Percentiles rank a stretch among this genome's conserved stretches.
These are phyloP conservation scores for Psilocybe azurescens DNA, from an alignment of 768 basidiomycete species.

Conservation along the genomic window DNA sequence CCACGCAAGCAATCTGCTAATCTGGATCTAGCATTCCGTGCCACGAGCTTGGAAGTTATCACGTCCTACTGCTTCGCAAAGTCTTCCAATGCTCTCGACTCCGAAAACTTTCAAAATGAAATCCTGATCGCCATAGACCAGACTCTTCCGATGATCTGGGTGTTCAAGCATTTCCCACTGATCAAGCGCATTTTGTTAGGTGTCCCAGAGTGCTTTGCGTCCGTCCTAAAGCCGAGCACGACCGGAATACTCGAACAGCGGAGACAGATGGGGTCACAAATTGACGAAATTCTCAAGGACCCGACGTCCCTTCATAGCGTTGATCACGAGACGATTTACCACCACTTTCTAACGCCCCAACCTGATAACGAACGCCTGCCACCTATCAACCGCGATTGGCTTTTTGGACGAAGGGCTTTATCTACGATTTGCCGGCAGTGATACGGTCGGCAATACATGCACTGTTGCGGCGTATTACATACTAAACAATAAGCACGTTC, in stretches of 20 bases:
- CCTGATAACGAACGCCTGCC: slow-evolving; percentile 35
- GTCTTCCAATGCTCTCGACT: slow-evolving; percentile 34
- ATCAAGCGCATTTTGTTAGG: slow-evolving; percentile 34
- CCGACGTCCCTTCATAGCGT: slow-evolving; percentile 32
- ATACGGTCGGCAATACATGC: slow-evolving; percentile 47
- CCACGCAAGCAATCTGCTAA: slow-evolving; percentile 31
- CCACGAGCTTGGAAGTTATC: slow-evolving; percentile 44
- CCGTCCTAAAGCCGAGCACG: slow-evolving; percentile 39
- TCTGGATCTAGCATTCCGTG: slow-evolving; percentile 44
- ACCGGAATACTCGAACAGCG: slow-evolving; percentile 39
- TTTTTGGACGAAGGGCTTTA: slow-evolving; percentile 41
- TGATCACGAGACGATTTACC: slow-evolving; percentile 44
- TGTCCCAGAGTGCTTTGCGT: slow-evolving; percentile 39
- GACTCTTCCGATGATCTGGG: slow-evolving; percentile 40
- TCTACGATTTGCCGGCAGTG: slow-evolving; percentile 47
- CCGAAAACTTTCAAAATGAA: slow-evolving; percentile 38
- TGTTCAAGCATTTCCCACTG: slow-evolving; percentile 42
- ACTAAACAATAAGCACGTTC: slow-evolving; percentile 34
- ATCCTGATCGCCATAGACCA: slow-evolving; percentile 39
- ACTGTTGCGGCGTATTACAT: slow-evolving; percentile 41
- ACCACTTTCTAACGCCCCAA: slow-evolving; percentile 39
- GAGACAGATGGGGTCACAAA: slow-evolving; percentile 38
- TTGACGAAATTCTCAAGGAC: slow-evolving; percentile 38
- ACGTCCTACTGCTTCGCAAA: slow-evolving; percentile 43
- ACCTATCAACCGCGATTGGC: slow-evolving; percentile 36